Conservation (phyloP, 2,329 filamentous ascomycete genomes). For the Aspergillus fumigatus region DNA sequence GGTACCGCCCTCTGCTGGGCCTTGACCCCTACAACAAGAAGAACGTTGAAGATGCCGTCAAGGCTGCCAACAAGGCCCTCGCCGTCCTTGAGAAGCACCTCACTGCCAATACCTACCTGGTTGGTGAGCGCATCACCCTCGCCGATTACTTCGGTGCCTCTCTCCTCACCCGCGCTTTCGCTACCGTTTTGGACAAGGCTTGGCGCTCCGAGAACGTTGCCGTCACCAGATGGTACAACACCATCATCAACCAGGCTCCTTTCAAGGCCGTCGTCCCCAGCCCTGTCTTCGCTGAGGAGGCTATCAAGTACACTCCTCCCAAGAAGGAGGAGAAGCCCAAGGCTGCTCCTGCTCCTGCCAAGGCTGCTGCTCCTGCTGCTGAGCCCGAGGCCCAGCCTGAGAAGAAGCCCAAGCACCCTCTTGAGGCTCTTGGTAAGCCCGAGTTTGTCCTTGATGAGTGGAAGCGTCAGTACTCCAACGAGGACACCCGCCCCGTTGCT, state of each 20-base stretch:
- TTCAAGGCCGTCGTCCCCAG: conserved; percentile 75
- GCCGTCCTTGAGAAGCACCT: conserved; percentile 81
- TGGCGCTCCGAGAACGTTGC: conserved; percentile 82
- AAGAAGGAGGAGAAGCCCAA: conserved; percentile 67
- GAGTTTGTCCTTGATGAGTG: conserved; percentile 87
- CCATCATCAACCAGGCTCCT: conserved; percentile 86
- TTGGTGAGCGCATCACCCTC: conserved; percentile 94
- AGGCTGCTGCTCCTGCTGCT: conserved; percentile 47
- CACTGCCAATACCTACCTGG: conserved; percentile 89
- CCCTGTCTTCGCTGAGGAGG: conserved; percentile 75
- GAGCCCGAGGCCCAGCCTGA: conserved; percentile 58
- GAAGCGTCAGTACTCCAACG: conserved; percentile 99
- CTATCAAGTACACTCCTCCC: conserved; percentile 67
- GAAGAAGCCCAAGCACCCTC: conserved; percentile 90
- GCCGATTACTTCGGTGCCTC: conserved; percentile 83
- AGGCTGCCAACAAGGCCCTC: conserved; percentile 64
- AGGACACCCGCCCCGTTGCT: conserved; percentile 73
- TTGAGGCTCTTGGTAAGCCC: conserved; percentile 76
- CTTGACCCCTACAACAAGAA: conserved; percentile 95
- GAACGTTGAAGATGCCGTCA: conserved; percentile 74
- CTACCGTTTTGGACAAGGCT: conserved; percentile 89
- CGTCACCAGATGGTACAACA: conserved; percentile 89
- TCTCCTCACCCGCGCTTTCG: conserved; percentile 81
- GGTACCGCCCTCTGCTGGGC: conserved; percentile 84
- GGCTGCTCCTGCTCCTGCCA: conserved; percentile 58